phyloP scores from a whole-genome alignment of 2,329 filamentous ascomycete species.

The Penicillium sp. region DNA sequence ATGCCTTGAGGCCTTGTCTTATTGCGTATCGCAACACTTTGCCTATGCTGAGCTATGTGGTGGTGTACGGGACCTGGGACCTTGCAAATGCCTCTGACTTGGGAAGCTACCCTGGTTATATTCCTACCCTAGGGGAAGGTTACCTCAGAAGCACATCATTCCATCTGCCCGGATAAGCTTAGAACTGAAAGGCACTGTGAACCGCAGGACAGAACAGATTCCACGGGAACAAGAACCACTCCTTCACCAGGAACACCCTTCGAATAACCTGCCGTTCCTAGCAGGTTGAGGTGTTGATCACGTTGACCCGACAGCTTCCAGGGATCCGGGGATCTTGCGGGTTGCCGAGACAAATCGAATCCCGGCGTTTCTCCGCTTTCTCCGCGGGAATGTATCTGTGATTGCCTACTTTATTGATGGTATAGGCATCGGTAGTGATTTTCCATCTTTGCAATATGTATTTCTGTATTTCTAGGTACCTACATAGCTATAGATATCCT shows the following conservation, averaged over 20 bases:
- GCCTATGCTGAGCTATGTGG: too few relatives aligned
- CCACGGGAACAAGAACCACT: not conserved
- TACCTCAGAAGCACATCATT: too few relatives aligned
- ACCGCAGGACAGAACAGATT: not conserved
- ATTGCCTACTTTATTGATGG: not conserved
- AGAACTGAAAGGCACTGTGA: too few relatives aligned
- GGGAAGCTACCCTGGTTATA: too few relatives aligned
- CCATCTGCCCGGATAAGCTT: too few relatives aligned
- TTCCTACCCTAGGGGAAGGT: too few relatives aligned
- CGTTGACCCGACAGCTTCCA: constrained; percentile 2
- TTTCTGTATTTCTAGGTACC: too few relatives aligned
- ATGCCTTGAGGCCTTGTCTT: too few relatives aligned
- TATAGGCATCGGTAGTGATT: not conserved
- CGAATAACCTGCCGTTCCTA: not conserved
- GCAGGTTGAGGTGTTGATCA: constrained; percentile 1
- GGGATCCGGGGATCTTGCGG: not conserved
- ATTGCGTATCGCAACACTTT: too few relatives aligned
- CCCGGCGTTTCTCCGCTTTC: not conserved
- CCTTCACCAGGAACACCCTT: not conserved
- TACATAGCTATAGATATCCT: not conserved
- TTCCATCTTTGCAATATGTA: not conserved
- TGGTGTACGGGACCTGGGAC: too few relatives aligned
- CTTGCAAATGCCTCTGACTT: too few relatives aligned
- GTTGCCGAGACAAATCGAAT: not conserved
- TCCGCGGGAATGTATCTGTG: not conserved